Evolutionary conservation across 169 alveolate genomes (phyloP).

Genomic region (Eimeria falciformis): DNA sequence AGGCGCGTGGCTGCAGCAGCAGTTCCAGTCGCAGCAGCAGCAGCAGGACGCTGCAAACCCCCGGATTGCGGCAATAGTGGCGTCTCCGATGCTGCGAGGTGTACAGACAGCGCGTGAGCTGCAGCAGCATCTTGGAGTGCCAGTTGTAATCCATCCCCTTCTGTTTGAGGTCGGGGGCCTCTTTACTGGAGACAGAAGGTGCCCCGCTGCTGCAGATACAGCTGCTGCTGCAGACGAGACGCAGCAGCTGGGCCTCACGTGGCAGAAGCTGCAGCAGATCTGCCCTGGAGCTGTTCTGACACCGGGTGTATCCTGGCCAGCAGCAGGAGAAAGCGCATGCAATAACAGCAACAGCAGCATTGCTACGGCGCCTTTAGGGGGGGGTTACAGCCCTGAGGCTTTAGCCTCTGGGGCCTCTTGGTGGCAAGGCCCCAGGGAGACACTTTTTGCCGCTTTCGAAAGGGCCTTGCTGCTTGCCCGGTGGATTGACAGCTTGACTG

Average conservation of each 20-base stretch:
- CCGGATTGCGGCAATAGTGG: constrained; percentile 35
- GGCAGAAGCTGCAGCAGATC: constrained; percentile 36
- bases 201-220: not conserved
- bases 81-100: constrained; percentile 44
- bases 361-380: not conserved
- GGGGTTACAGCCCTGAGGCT: constrained; percentile 35
- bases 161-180: constrained; percentile 55
- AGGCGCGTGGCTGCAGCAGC: constrained; percentile 18
- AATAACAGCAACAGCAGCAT: not conserved
- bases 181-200: constrained; percentile 1
- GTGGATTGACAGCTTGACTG: constrained; percentile 30
- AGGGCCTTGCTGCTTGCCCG: not conserved
- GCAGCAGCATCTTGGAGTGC: constrained; percentile 12
- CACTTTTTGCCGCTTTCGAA: not conserved
- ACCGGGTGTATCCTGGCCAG: constrained; percentile 17
- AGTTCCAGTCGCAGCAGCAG: constrained; percentile 28
- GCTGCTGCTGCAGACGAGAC: constrained; percentile 1
- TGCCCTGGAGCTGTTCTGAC: constrained; percentile 39
- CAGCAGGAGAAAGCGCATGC: not conserved
- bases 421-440: constrained; percentile 46
- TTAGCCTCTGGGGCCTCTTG: constrained; percentile 37
- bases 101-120: constrained; percentile 54
- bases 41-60: constrained; percentile 12
- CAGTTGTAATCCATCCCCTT: constrained; percentile 15
- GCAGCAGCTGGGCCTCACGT: constrained; percentile 48